Evolutionary conservation across 768 basidiomycete species (phyloP), one percentile per base, ranked within the genome.

Genomic region (Erythrobasidium yunnanense): DNA sequence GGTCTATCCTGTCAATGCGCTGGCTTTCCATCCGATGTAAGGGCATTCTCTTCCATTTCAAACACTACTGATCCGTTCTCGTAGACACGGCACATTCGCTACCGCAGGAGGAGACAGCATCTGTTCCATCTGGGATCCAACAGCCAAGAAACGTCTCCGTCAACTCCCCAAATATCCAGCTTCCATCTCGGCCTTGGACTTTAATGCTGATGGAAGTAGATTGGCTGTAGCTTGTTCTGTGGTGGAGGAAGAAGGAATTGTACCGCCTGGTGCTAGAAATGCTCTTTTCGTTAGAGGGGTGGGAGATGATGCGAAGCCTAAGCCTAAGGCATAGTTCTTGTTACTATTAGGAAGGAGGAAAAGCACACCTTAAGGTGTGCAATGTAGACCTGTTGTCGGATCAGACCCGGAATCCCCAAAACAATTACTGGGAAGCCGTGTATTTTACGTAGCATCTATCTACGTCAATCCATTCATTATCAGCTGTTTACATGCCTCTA

Each of bases 121-220:
- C 1, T 88, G 97, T 46, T 90, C 90, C 0, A 85, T 97, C 66
- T 99, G 95, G 95, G 95, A 97, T 74, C 90, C 92, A 77, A 85
- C 86, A 70, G 86, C 92, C 60, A 72, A 96, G 79, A 97, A 97
- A 75, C 85, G 95, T 1, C 79, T 97, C 57, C 84, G 90, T 25
- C 90, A 93, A 71, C 92, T 88, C 35, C 67, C 71, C n/a, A 32
- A 55, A 15, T 66, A 60, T 35, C 66, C 65, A n/a, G 67, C 55
- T 29, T 65, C 52, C 30, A 45, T 70, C 32, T 42, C 54, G 11
- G 23, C 47, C 11, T 32, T 62, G 1, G 51, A 66, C 5, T 68
- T 54, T 47, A 66, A 55, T 47, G 66, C 62, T 7, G 67, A 68
- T 46, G 68, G 68, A 27, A 42, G 34, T 11, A 42, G 45, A 45